Base-by-base conservation (phyloP, 805 yeast species). In the Metschnikowia koreensis region DNA sequence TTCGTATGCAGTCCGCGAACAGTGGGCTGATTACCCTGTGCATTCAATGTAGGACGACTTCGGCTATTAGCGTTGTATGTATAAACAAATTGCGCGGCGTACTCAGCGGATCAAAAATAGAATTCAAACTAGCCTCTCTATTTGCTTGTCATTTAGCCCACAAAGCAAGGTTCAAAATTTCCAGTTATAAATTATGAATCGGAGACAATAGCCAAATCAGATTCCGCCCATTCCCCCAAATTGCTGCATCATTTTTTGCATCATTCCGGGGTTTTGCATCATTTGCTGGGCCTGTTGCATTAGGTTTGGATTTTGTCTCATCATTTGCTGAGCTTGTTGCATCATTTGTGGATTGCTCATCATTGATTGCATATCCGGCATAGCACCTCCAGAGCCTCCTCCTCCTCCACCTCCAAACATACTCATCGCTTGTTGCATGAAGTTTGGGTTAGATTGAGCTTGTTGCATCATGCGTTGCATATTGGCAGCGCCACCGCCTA, bases 171-270 rank as follows among this genome's bases (percentile, higher is more conserved):
- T 22, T 22, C 22, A 22, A 4, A 22, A 22, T 22, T 22, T 4
- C 4, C 22, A 22, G 22, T 22, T 22, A 22, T 3, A 22, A 22
- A 22, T 22, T 22, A 22, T 22, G 22, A 22, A 22, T 22, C 22
- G 22, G 4, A 22, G 4, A 22, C 22, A 22, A 17, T 22, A 37
- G 33, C 40, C 31, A 27, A 29, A 29, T 33, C 48, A 43, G 52
- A 54, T 46, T 44, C 58, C 61, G 10, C 89, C 89, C 60, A 54
- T 56, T 34, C 87, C 88, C 45, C 89, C 89, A 73, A 87, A 81
- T 81, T 84, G 86, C 53, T 76, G 75, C 83, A 83, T 82, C 81
- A 86, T 79, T 51, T 66, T 68, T 61, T 83, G 82, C 90, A 86
- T 85, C 82, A 86, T 76, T 11, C 85, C 82, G 33, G 93, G 92